A percentile compares a stretch with the other conserved stretches of the same genome.
These are phyloP conservation scores for Gossypium ekmanianum DNA, from an alignment of 345 rosid genomes.

Conservation along the genomic window DNA sequence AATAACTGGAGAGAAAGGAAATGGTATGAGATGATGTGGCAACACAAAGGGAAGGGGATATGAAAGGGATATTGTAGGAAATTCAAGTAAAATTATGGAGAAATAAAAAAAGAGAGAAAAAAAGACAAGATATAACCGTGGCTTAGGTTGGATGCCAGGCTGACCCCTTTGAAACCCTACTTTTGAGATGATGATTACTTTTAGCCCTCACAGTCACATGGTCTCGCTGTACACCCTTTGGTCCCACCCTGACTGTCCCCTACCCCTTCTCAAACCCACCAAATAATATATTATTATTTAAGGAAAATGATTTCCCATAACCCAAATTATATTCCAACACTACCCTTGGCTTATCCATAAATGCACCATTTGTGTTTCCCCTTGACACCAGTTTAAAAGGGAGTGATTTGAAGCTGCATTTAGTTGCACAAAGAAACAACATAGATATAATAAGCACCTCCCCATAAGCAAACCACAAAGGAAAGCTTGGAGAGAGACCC, in stretches of 20 bases:
- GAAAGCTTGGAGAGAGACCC: too few species aligned
- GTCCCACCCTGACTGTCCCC: conserved; percentile 27
- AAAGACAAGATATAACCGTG: conserved; percentile 43
- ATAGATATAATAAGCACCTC: background rate
- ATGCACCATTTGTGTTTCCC: conserved; percentile 11
- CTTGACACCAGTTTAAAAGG: background rate
- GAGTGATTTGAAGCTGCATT: background rate
- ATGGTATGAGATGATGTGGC: background rate
- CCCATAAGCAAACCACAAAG: background rate
- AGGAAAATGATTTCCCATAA: background rate
- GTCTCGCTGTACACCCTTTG: conserved; percentile 31
- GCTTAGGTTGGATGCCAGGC: conserved; percentile 29
- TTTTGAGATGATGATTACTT: conserved; percentile 30
- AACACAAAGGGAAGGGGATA: background rate
- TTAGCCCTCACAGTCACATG: conserved; percentile 69
- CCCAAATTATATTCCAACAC: conserved; percentile 33
- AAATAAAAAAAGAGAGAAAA: background rate
- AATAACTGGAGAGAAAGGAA: background rate
- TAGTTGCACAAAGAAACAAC: conserved; percentile 10
- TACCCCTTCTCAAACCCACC: background rate
- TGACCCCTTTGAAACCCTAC: conserved; percentile 34
- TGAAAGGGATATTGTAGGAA: background rate
- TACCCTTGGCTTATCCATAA: conserved; percentile 41
- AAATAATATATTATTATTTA: background rate
- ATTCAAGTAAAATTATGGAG: background rate